Conservation (phyloP, 164 flowering plant species). For the Magnolia sinica region DNA sequence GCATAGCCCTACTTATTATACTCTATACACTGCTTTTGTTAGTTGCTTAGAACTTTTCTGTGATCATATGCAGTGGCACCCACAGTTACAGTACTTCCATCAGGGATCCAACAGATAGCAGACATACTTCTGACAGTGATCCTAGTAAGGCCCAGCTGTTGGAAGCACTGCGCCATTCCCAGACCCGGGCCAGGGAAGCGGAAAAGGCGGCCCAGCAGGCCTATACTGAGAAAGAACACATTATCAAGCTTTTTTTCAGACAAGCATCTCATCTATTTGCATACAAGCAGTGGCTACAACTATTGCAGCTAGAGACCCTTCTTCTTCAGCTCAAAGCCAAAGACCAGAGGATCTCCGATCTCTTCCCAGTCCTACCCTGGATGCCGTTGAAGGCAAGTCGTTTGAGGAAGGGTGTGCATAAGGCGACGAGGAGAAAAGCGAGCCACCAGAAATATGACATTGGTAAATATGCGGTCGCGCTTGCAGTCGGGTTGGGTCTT, state of each 20-base stretch:
- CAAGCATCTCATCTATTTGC: constrained; percentile 93
- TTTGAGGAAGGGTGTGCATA: constrained; percentile 30
- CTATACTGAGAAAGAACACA: constrained; percentile 69
- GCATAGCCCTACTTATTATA: no score
- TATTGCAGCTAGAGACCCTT: constrained; percentile 56
- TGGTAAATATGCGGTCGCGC: constrained; percentile 36
- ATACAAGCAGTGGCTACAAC: constrained; percentile 75
- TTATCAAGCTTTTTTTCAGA: constrained; percentile 69
- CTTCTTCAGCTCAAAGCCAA: constrained; percentile 39
- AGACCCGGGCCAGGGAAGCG: constrained; percentile 94
- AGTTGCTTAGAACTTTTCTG: neutral
- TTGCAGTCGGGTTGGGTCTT: constrained; percentile 61
- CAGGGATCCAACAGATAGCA: constrained; percentile 15
- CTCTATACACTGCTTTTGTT: neutral
- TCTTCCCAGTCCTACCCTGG: constrained; percentile 42
- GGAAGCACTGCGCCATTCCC: constrained; percentile 90
- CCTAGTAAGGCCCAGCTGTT: constrained; percentile 62
- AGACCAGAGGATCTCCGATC: constrained; percentile 25
- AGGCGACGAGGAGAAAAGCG: constrained; percentile 25
- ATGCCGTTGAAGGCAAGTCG: constrained; percentile 23
- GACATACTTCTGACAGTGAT: constrained; percentile 19
- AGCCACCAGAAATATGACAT: constrained; percentile 15
- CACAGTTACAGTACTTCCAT: constrained; percentile 7
- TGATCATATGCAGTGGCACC: constrained; percentile 6
- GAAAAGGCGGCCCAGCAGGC: constrained; percentile 78